Percentiles rank a stretch among this genome's conserved stretches.
These are phyloP conservation scores for Pholiota microspora DNA, from an alignment of 768 basidiomycete genomes.

Conservation along the genomic window DNA sequence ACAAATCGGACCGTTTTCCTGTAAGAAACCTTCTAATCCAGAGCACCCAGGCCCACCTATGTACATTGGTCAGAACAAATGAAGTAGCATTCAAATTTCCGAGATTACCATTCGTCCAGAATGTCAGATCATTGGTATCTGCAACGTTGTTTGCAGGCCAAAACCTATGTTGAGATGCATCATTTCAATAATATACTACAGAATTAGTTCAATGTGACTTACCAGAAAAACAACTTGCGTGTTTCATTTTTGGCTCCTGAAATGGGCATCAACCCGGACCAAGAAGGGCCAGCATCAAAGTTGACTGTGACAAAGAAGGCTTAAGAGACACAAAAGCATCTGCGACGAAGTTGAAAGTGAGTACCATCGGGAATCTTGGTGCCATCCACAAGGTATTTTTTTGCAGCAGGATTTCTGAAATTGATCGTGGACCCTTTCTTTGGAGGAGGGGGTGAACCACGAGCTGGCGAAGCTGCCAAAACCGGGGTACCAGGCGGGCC, in stretches of 20 bases:
- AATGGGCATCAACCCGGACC: conserved; percentile 68
- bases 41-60: conserved; percentile 70
- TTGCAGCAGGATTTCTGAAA: conserved; percentile 60
- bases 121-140: conserved; percentile 58
- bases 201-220: too few relatives aligned
- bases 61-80: conserved; percentile 18
- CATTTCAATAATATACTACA: neutral
- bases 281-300: conserved; percentile 69
- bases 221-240: conserved; percentile 54
- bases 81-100: neutral
- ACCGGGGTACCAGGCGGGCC: conserved; percentile 27
- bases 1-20: conserved; percentile 65
- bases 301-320: conserved; percentile 39
- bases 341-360: neutral
- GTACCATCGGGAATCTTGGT: conserved; percentile 43
- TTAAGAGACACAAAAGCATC: conserved; percentile 5
- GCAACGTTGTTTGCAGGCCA: conserved; percentile 65
- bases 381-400: conserved; percentile 46
- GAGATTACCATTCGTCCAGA: conserved; percentile 51
- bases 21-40: conserved; percentile 61
- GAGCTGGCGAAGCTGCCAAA: conserved; percentile 8
- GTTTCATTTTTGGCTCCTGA: conserved; percentile 56
- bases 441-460: neutral
- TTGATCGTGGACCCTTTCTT: conserved; percentile 41
- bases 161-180: conserved; percentile 45